Percentiles rank a stretch among this genome's conserved stretches.
Conservation (phyloP, 805 yeast species). For the Metschnikowia lochheadii region DNA sequence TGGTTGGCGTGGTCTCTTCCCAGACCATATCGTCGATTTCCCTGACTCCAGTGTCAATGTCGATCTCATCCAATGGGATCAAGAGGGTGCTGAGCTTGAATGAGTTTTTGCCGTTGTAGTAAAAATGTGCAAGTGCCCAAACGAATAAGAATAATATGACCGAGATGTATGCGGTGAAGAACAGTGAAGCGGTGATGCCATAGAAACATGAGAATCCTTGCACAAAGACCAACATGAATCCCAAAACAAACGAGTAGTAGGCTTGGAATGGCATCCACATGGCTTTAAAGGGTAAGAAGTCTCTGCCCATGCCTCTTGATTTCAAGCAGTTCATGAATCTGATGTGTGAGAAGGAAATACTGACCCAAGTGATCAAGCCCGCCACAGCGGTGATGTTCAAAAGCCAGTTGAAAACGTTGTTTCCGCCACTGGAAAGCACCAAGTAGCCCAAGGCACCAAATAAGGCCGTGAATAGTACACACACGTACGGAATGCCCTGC, state of each 20-base stretch:
- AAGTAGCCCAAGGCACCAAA: slow-evolving; percentile 66
- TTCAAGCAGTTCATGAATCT: slow-evolving; percentile 66
- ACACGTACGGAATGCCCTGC: slow-evolving; percentile 57
- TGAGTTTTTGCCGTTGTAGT: slow-evolving; percentile 40
- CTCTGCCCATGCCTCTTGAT: slow-evolving; percentile 60
- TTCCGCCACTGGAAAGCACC: slow-evolving; percentile 49
- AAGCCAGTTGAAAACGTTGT: slow-evolving; percentile 65
- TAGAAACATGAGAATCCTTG: slow-evolving; percentile 72
- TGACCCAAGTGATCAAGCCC: slow-evolving; percentile 70
- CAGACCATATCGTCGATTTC: slow-evolving; percentile 56
- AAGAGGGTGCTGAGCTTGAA: slow-evolving; percentile 37
- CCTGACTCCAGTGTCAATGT: slow-evolving; percentile 64
- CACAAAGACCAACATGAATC: slow-evolving; percentile 55
- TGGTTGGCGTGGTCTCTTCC: slow-evolving; percentile 47
- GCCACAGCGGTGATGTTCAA: slow-evolving; percentile 74
- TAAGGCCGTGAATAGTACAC: slow-evolving; percentile 53
- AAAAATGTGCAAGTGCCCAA: slow-evolving; percentile 54
- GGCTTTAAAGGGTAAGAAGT: slow-evolving; percentile 72
- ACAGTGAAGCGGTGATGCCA: slow-evolving; percentile 47
- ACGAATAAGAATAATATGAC: slow-evolving; percentile 53
- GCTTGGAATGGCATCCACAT: slow-evolving; percentile 64
- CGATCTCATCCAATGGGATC: slow-evolving; percentile 55
- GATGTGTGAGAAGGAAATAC: slow-evolving; percentile 59
- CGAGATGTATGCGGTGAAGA: slow-evolving; percentile 71
- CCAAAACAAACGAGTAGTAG: slow-evolving; percentile 54